Conservation (phyloP, 2,329 filamentous ascomycete species). For the Calonectria naviculata region DNA sequence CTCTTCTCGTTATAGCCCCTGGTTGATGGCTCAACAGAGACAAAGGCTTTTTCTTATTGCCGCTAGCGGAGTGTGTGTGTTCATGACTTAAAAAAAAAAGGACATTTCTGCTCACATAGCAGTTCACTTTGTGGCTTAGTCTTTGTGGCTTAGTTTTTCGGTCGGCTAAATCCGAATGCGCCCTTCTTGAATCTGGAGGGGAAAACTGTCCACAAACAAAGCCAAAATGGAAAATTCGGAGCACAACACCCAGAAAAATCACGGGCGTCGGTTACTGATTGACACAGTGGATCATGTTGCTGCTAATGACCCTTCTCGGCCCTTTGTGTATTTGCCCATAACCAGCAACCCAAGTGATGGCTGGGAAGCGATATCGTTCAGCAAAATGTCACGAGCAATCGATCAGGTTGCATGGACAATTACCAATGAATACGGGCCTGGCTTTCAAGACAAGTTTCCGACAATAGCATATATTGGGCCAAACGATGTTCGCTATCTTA, state of each 20-base stretch:
- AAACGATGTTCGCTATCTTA: slow-evolving; percentile 50
- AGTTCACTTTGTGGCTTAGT: no score
- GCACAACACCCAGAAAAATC: not conserved
- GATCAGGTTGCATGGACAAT: not conserved
- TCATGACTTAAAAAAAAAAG: no score
- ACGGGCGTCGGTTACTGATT: not conserved
- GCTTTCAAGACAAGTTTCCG: not conserved
- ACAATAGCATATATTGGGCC: slow-evolving; percentile 48
- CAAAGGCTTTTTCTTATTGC: no score
- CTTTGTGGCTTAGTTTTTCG: no score
- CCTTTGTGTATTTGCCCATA: not conserved
- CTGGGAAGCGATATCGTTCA: slow-evolving; percentile 1
- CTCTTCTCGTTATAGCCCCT: no score
- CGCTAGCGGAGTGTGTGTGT: no score
- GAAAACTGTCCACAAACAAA: no score
- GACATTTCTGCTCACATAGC: no score
- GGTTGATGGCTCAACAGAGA: no score
- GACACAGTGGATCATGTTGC: not conserved
- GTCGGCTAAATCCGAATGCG: no score
- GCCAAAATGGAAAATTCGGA: not conserved
- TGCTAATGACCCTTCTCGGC: not conserved
- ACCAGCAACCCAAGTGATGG: not conserved
- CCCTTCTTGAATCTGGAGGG: no score
- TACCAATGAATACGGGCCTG: not conserved
- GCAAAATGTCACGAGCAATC: not conserved